Conservation (phyloP, 805 yeast genomes). For the Lipomyces kockii region DNA sequence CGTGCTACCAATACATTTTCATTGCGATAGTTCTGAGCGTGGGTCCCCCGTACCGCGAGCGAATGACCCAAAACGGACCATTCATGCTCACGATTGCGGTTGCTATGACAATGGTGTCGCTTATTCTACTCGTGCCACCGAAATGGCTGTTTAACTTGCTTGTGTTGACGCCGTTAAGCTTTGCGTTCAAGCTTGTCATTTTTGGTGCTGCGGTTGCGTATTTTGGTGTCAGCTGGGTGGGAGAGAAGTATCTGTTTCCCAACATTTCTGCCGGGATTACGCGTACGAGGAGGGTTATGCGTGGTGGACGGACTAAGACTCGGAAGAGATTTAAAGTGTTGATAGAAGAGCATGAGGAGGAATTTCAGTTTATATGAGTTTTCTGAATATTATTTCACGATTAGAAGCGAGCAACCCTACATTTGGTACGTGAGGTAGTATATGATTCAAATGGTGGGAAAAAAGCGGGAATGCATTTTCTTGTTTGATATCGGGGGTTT, state of each 20-base stretch:
- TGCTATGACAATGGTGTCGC: conserved; percentile 56
- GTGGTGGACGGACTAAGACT: conserved; percentile 39
- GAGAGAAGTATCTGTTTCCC: conserved; percentile 54
- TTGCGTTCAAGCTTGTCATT: conserved; percentile 57
- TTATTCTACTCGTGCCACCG: conserved; percentile 59
- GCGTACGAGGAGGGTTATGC: conserved; percentile 18
- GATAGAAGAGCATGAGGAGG: conserved; percentile 29
- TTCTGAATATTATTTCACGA: background rate
- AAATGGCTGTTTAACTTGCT: conserved; percentile 67
- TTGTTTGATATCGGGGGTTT: background rate
- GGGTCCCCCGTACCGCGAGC: conserved; percentile 92
- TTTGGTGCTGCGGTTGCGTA: conserved; percentile 55
- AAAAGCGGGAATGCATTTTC: background rate
- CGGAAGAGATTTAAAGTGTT: conserved; percentile 48
- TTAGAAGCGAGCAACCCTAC: background rate
- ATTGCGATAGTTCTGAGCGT: conserved; percentile 82
- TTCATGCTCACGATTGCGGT: conserved; percentile 65
- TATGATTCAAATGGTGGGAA: background rate
- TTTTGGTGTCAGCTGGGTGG: conserved; percentile 52
- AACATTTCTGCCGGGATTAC: conserved; percentile 46
- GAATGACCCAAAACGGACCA: conserved; percentile 65
- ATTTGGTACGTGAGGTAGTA: background rate
- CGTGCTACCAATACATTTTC: conserved; percentile 88
- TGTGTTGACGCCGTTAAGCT: conserved; percentile 70
- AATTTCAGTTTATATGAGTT: conserved; percentile 12